Evolutionary conservation across 345 rosid genomes (phyloP).

Genomic region (Streptanthus diversifolius): DNA sequence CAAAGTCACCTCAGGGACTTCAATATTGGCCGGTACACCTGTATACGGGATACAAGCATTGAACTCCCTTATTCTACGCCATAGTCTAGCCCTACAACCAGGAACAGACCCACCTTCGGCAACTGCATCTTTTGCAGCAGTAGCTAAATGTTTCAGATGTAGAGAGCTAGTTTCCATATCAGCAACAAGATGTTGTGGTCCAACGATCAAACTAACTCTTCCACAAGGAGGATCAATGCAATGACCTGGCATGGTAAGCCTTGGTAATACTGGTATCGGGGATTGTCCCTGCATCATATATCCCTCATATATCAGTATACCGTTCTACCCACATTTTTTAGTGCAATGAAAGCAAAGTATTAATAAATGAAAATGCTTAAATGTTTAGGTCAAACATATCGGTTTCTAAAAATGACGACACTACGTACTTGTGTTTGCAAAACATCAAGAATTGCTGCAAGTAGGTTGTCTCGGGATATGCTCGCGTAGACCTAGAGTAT

Average conservation of each 20-base stretch:
- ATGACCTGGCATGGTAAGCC: conserved; percentile 99
- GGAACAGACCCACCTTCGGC: conserved; percentile 95
- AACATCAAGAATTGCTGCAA: conserved; percentile 94
- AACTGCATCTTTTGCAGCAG: conserved; percentile 98
- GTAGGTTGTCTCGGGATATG: conserved; percentile 91
- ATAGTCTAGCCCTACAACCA: conserved; percentile 90
- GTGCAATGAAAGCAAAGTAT: background rate
- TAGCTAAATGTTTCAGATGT: conserved; percentile 95
- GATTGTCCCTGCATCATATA: conserved; percentile 63
- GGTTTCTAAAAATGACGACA: conserved; percentile 2
- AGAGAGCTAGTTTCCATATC: conserved; percentile 70
- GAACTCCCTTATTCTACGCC: conserved; percentile 99
- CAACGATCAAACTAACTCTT: conserved; percentile 59
- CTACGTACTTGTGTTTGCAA: conserved; percentile 92
- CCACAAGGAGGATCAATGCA: conserved; percentile 98
- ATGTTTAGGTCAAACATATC: background rate
- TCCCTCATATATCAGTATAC: conserved; percentile 10
- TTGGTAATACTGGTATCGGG: conserved; percentile 81
- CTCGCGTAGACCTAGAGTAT: conserved; percentile 78
- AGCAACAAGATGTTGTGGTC: conserved; percentile 48
- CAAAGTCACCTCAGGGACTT: conserved; percentile 93
- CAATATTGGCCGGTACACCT: conserved; percentile 79
- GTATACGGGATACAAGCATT: conserved; percentile 86
- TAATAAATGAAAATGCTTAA: background rate
- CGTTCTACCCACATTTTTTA: background rate